These are phyloP conservation scores for Pleurotus tuber-regium DNA, from an alignment of 768 basidiomycete species.

Conservation along the genomic window DNA sequence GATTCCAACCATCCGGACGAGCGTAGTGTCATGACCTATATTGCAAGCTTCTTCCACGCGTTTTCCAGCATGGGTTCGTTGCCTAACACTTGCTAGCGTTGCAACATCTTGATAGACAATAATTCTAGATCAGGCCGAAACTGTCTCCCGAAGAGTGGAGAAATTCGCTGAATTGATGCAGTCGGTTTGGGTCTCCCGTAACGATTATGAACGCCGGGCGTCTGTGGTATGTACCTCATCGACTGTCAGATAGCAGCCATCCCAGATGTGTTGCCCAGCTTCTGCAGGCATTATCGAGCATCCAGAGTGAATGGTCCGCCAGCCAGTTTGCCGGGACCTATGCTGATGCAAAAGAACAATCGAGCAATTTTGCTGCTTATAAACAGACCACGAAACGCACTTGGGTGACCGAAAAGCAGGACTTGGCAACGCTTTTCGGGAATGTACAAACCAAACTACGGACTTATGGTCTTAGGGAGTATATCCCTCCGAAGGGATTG, in stretches of 20 bases:
- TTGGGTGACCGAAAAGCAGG: constrained; percentile 91
- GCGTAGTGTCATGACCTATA: constrained; percentile 96
- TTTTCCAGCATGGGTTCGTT: constrained; percentile 92
- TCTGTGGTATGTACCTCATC: constrained; percentile 17
- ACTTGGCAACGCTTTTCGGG: constrained; percentile 81
- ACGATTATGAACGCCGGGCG: constrained; percentile 93
- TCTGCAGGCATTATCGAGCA: constrained; percentile 61
- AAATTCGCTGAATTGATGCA: constrained; percentile 97
- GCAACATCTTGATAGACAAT: no score
- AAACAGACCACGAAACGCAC: constrained; percentile 82
- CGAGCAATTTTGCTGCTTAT: constrained; percentile 70
- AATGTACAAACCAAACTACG: constrained; percentile 93
- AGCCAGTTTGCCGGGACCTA: constrained; percentile 73
- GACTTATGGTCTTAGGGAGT: constrained; percentile 86
- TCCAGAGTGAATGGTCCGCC: constrained; percentile 69
- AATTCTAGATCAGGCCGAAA: constrained; percentile 89
- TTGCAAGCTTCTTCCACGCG: constrained; percentile 96
- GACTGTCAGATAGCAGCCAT: not conserved
- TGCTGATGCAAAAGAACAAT: constrained; percentile 74
- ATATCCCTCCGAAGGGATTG: constrained; percentile 74
- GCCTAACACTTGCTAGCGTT: no score
- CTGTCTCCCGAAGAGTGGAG: constrained; percentile 88
- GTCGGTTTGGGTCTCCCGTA: constrained; percentile 81
- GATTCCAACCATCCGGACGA: constrained; percentile 90
- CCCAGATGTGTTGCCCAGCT: constrained; percentile 38